Evolutionary conservation across 2,329 filamentous ascomycete genomes (phyloP).

Genomic region (Coniochaeta prunicola): DNA sequence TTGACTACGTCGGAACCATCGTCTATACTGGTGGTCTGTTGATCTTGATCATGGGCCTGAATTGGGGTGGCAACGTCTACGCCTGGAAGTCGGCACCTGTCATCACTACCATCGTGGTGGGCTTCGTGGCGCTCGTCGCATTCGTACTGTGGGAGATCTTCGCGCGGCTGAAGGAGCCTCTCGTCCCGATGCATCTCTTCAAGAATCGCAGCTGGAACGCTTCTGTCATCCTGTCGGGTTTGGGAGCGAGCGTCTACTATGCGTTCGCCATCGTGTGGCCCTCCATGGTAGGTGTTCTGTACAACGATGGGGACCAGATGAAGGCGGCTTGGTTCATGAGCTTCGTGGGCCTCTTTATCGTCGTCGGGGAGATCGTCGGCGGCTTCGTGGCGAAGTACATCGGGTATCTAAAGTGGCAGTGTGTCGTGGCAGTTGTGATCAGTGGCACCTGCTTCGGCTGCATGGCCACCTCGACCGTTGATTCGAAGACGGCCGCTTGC

Average conservation of each 20-base stretch:
- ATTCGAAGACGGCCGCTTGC: too few relatives aligned
- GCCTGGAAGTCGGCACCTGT: constrained; percentile 33
- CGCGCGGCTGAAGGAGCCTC: constrained; percentile 26
- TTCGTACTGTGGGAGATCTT: constrained; percentile 29
- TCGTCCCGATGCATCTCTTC: constrained; percentile 29
- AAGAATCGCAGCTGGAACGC: constrained; percentile 28
- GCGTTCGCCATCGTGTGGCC: constrained; percentile 27
- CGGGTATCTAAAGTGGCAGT: too few relatives aligned
- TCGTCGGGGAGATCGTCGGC: too few relatives aligned
- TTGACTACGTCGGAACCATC: constrained; percentile 36
- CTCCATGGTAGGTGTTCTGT: too few relatives aligned
- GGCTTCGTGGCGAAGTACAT: too few relatives aligned
- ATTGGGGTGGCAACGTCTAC: constrained; percentile 34
- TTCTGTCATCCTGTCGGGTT: constrained; percentile 25
- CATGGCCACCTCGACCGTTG: too few relatives aligned
- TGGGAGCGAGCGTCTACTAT: constrained; percentile 20
- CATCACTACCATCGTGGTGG: constrained; percentile 28
- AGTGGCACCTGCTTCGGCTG: too few relatives aligned
- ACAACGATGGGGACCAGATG: too few relatives aligned
- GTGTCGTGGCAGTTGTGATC: too few relatives aligned
- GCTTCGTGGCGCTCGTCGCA: constrained; percentile 21
- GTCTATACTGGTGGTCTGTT: constrained; percentile 36
- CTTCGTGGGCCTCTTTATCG: too few relatives aligned
- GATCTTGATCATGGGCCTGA: constrained; percentile 37
- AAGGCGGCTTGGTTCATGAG: too few relatives aligned